These are phyloP conservation scores for Rheum nobile DNA, from an alignment of 148 eudicot genomes.

Conservation along the genomic window DNA sequence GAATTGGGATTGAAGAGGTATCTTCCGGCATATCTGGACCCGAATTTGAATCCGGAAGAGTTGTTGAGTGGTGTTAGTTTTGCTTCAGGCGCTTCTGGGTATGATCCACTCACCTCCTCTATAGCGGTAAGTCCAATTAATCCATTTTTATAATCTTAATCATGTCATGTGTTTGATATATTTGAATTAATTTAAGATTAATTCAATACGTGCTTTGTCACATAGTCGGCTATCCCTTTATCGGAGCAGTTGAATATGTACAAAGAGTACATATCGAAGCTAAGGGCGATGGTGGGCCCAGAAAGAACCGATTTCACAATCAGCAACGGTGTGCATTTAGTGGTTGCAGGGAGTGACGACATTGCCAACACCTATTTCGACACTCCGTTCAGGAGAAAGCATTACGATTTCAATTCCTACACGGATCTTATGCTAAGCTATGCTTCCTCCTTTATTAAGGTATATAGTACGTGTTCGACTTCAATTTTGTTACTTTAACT, in stretches of 20 bases:
- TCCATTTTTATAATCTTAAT: neutral
- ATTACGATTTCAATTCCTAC: constrained; percentile 18
- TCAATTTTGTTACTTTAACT: too few species aligned
- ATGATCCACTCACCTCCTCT: constrained; percentile 49
- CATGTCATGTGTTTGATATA: too few species aligned
- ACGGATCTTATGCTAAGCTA: constrained; percentile 22
- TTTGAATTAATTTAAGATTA: neutral
- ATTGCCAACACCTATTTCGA: constrained; percentile 25
- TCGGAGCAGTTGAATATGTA: constrained; percentile 23
- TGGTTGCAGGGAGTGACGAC: constrained; percentile 21
- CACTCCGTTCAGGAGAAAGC: constrained; percentile 8
- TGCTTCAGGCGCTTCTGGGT: constrained; percentile 62
- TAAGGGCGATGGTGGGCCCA: constrained; percentile 18
- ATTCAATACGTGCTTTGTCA: neutral
- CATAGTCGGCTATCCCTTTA: constrained; percentile 16
- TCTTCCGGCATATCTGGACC: constrained; percentile 41
- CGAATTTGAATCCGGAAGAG: constrained; percentile 23
- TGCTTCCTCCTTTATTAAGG: constrained; percentile 47
- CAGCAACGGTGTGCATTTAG: constrained; percentile 9
- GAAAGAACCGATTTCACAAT: constrained; percentile 16
- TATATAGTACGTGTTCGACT: too few species aligned
- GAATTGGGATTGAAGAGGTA: constrained; percentile 31
- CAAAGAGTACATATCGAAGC: constrained; percentile 17
- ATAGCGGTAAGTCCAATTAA: constrained; percentile 20
- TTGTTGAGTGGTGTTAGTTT: constrained; percentile 67